These are phyloP conservation scores for Phytopythium helicoides DNA, from an alignment of 352 stramenopile genomes.

Conservation along the genomic window DNA sequence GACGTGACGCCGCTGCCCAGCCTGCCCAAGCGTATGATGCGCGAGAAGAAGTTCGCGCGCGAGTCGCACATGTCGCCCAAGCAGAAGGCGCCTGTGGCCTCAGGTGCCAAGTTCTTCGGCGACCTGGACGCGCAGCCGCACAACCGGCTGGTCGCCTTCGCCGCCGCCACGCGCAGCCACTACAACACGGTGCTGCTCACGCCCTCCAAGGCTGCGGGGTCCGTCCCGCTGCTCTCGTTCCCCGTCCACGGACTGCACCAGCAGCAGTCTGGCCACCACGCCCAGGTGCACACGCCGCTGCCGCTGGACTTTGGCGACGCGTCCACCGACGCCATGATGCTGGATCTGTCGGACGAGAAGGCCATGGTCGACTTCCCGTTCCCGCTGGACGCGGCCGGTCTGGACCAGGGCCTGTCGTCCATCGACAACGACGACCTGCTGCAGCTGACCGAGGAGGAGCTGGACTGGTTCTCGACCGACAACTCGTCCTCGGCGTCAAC, in stretches of 20 bases:
- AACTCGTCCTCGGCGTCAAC: constrained; percentile 11
- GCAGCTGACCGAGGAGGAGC: constrained; percentile 76
- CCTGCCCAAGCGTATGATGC: constrained; percentile 64
- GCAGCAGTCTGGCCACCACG: too few relatives aligned
- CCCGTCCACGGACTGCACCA: too few relatives aligned
- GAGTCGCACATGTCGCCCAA: constrained; percentile 75
- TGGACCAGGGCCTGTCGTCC: constrained; percentile 60
- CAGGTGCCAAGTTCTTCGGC: constrained; percentile 43
- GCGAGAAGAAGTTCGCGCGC: constrained; percentile 44
- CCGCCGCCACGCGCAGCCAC: constrained; percentile 7
- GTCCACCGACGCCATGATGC: constrained; percentile 48
- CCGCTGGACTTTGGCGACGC: constrained; percentile 59
- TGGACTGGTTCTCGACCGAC: constrained; percentile 77
- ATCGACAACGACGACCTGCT: constrained; percentile 82
- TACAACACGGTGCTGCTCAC: background rate
- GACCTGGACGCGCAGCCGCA: constrained; percentile 31
- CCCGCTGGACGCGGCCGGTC: constrained; percentile 33
- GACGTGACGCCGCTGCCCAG: constrained; percentile 35
- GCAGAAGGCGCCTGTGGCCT: constrained; percentile 45
- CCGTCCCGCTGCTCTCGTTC: constrained; percentile 12
- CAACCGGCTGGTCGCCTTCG: constrained; percentile 18
- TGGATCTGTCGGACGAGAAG: constrained; percentile 82
- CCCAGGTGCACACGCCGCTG: constrained; percentile 11
- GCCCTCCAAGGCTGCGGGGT: constrained; percentile 9
- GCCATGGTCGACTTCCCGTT: constrained; percentile 59